These are phyloP conservation scores for Emydomyces testavorans DNA, from an alignment of 2,329 filamentous ascomycete species.

Conservation along the genomic window DNA sequence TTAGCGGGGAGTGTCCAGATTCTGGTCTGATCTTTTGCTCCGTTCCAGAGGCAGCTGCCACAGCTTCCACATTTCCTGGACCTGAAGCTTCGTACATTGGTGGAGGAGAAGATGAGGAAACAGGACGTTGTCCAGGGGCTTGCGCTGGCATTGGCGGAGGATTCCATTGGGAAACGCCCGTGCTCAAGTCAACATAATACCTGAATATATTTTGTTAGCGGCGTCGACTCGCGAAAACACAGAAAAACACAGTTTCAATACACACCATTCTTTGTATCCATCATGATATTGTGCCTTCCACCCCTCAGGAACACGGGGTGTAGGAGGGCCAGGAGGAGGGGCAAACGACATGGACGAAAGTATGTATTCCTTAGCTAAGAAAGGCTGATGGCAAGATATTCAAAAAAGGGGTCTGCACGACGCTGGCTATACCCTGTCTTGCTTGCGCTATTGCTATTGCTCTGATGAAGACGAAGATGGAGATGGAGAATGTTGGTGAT, in stretches of 20 bases:
- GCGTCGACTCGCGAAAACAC: neutral
- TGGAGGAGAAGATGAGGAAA: neutral
- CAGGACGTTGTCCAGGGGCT: conserved; percentile 20
- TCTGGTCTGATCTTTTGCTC: conserved; percentile 37
- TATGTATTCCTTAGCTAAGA: no score
- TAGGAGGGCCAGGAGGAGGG: conserved; percentile 42
- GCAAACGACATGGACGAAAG: conserved; percentile 27
- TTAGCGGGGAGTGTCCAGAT: conserved; percentile 25
- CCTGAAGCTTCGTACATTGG: conserved; percentile 49
- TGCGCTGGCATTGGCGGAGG: conserved; percentile 29
- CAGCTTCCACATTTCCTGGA: neutral
- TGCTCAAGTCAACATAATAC: conserved; percentile 86
- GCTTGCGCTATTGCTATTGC: no score
- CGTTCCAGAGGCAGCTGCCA: conserved; percentile 28
- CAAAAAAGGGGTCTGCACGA: no score
- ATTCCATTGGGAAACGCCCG: conserved; percentile 85
- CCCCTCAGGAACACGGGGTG: conserved; percentile 57
- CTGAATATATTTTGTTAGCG: conserved; percentile 33
- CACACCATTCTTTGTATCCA: conserved; percentile 73
- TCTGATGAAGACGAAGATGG: no score
- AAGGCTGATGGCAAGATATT: no score
- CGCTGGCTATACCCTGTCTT: no score
- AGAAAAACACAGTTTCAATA: neutral
- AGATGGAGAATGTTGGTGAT: no score
- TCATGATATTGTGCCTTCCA: conserved; percentile 81